Base-by-base conservation (phyloP, 108 stramenopile genomes). In the Skeletonema tropicum region DNA sequence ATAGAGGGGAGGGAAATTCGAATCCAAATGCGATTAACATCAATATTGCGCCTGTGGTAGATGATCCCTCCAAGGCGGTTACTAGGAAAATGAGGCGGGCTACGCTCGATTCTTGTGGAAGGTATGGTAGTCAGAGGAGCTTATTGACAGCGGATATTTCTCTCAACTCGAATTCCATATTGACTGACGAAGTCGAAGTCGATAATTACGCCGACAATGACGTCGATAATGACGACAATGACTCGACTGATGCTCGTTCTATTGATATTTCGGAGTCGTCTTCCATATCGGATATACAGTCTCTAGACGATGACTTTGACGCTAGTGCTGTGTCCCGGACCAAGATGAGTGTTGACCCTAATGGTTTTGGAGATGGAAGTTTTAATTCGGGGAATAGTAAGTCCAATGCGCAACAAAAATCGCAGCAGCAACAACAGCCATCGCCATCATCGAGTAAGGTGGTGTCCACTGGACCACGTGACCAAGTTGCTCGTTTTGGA, bases 271-370 rank as follows among this genome's bases (percentile, higher is more conserved):
- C 69, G 9, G 33, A 57, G 13, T 70, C 69, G 39, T 59, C 69
- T 21, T 60, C 35, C 19, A 35, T 60, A 26, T 68, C 52, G 5
- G 52, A 52, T 32, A 49, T 45, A 1, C 30, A 60, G 58, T 38
- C 21, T 26, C 38, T 55, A 32, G 69, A 70, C 13, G 69, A 70
- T 70, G 58, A 70, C 23, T 70, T 70, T 45, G 69, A 70, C 36
- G 59, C 35, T 1, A 59, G 57, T 60, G 57, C 12, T 17, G 69
- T 70, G 10, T 70, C 69, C 19, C 17, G 69, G 21, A 55, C n/a
- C 11, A 70, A 70, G 23, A 70, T 70, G 69, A 70, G 60, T 70
- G 46, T 70, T 26, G 39, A 70, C 36, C 17, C 14, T 0, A 31
- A 57, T 66, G 31, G 0, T n/a, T 25, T 2, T 11, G 52, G 52